phyloP scores from a whole-genome alignment of 2,329 filamentous ascomycete genomes.

The Claviceps spartinae region DNA sequence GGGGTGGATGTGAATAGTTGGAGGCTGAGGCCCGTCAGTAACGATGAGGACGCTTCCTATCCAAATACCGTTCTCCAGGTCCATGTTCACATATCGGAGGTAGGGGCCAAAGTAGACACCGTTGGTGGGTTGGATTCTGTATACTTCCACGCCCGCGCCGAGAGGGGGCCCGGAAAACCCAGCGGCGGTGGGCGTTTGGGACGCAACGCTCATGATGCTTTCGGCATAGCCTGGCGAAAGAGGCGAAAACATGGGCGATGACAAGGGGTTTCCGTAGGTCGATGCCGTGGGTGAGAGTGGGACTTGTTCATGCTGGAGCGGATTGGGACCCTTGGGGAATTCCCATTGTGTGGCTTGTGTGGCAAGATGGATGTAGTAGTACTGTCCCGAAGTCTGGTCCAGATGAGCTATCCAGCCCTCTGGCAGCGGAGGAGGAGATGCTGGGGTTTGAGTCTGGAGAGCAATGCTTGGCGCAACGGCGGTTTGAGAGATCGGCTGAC shows the following conservation, averaged over 20 bases:
- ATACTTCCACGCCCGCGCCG: constrained; percentile 79
- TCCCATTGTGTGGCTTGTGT: constrained; percentile 98
- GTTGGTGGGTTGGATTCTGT: constrained; percentile 85
- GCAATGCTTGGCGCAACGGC: constrained; percentile 28
- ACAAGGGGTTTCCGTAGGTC: constrained; percentile 60
- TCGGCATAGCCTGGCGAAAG: constrained; percentile 75
- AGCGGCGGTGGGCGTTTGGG: constrained; percentile 60
- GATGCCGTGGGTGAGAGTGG: constrained; percentile 74
- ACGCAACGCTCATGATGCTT: constrained; percentile 69
- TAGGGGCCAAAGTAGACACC: constrained; percentile 98
- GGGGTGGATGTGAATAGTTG: constrained; percentile 89
- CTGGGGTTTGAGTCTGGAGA: constrained; percentile 40
- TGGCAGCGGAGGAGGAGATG: constrained; percentile 81
- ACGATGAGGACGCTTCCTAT: constrained; percentile 86
- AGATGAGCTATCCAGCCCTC: constrained; percentile 98
- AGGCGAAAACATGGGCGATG: constrained; percentile 66
- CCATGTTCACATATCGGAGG: constrained; percentile 92
- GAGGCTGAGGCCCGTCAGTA: constrained; percentile 80
- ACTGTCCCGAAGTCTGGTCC: constrained; percentile 90
- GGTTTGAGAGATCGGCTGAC: constrained; percentile 29
- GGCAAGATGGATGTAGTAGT: constrained; percentile 95
- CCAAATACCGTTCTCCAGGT: constrained; percentile 82
- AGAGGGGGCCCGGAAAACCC: constrained; percentile 85
- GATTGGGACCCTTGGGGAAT: constrained; percentile 90
- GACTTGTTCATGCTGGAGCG: constrained; percentile 66